Evolutionary conservation across 192 early-diverging fungal genomes (phyloP).

Genomic region (Anaeromyces robustus): DNA sequence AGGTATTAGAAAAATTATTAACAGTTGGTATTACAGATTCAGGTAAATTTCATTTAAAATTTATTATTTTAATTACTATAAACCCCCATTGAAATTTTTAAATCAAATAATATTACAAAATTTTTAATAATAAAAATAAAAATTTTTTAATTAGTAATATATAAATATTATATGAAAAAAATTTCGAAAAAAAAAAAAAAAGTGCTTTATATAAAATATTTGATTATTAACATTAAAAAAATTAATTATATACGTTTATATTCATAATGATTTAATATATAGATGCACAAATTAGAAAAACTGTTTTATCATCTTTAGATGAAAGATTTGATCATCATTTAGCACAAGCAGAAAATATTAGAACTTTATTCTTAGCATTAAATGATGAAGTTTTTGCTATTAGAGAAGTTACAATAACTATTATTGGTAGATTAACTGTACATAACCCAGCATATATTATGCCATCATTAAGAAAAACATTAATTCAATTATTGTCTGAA

Average conservation of each 20-base stretch:
- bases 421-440: constrained; percentile 71
- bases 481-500: constrained; percentile 79
- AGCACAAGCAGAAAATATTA: constrained; percentile 80
- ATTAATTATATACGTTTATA: too few species aligned
- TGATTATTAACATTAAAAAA: too few species aligned
- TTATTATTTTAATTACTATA: constrained; percentile 4
- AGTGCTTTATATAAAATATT: too few species aligned
- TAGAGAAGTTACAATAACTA: constrained; percentile 59
- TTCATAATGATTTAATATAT: too few species aligned
- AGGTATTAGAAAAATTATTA: constrained; percentile 77
- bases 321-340: constrained; percentile 76
- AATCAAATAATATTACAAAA: too few species aligned
- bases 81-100: too few species aligned
- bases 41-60: constrained; percentile 13
- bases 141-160: too few species aligned
- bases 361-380: constrained; percentile 66
- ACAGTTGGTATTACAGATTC: constrained; percentile 76
- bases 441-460: constrained; percentile 87
- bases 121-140: too few species aligned
- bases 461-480: constrained; percentile 68
- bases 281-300: constrained; percentile 57
- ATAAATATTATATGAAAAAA: too few species aligned
- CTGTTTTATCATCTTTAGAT: constrained; percentile 64
- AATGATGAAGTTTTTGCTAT: constrained; percentile 87
- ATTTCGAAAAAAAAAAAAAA: too few species aligned